Percentiles rank a stretch among this genome's conserved stretches.
Conservation (phyloP, 306 rosid genomes). For the Rosa chinensis region DNA sequence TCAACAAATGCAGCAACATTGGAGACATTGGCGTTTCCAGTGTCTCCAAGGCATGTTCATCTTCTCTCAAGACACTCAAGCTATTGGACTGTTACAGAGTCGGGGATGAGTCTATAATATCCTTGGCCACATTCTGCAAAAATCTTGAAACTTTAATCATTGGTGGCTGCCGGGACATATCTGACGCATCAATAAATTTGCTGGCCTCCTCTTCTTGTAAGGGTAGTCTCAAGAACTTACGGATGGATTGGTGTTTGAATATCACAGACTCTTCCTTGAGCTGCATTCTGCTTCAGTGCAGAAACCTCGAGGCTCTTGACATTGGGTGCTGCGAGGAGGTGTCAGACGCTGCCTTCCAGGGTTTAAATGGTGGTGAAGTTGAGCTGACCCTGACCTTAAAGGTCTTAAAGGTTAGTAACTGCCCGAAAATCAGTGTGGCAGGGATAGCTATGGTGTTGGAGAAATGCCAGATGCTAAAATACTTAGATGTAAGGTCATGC, state of each 20-base stretch:
- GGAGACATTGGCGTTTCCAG: slow-evolving; percentile 73
- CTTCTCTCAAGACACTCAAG: slow-evolving; percentile 71
- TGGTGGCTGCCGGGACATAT: slow-evolving; percentile 83
- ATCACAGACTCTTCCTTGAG: slow-evolving; percentile 67
- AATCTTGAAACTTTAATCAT: slow-evolving; percentile 73
- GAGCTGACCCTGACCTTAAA: slow-evolving; percentile 52
- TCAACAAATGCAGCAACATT: slow-evolving; percentile 78
- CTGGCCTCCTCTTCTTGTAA: slow-evolving; percentile 62
- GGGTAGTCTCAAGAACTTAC: slow-evolving; percentile 62
- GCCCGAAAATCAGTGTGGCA: slow-evolving; percentile 77
- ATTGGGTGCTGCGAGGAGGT: slow-evolving; percentile 92
- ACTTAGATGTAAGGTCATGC: slow-evolving; percentile 89
- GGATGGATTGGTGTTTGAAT: slow-evolving; percentile 96
- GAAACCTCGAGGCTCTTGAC: slow-evolving; percentile 75
- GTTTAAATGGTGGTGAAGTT: slow-evolving; percentile 40
- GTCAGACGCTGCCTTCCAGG: slow-evolving; percentile 79
- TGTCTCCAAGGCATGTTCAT: slow-evolving; percentile 59
- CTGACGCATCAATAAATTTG: slow-evolving; percentile 57
- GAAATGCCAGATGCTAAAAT: slow-evolving; percentile 60
- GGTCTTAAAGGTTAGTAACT: slow-evolving; percentile 73
- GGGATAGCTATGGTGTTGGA: slow-evolving; percentile 66
- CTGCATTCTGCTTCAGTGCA: slow-evolving; percentile 63
- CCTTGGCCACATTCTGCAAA: slow-evolving; percentile 64
- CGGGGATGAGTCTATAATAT: slow-evolving; percentile 58
- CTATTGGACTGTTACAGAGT: slow-evolving; percentile 82